Evolutionary conservation across 2,329 filamentous ascomycete genomes (phyloP), one percentile per base, ranked within the genome.

Genomic region (Cercospora sp.): DNA sequence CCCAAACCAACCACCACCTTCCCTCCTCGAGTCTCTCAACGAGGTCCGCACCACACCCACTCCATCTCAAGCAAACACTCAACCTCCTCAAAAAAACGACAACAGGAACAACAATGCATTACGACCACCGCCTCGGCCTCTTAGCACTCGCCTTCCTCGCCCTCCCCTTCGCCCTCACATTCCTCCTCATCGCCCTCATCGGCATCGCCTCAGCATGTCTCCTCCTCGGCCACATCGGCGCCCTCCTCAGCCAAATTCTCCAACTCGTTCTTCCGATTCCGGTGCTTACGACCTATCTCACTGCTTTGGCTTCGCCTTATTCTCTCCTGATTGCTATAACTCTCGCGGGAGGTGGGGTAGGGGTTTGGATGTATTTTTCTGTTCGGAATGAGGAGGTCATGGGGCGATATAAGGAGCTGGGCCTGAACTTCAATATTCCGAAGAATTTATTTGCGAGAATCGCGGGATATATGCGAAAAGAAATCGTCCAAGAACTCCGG

Each of bases 181-280:
- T 58, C 62, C 18, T 58, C 30, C 62, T 64, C 51, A 64, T 64
- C 30, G 18, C 51, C 3, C 62, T 64, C 12, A 45, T 59, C 28
- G 28, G 8, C 16, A 20, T 64, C 31, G 23, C 62, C 12, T 45
- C 62, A 6, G 12, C 28, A 3, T 59, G 12, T 12, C 30, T 64
- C 33, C 51, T 59, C 13, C 53, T 64, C 23, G 62, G 62, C 6
- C 62, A 64, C 53, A 18, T 64, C 26, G 62, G 62, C 23, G 36
- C 51, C 3, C 20, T 64, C 6, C 51, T 64, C 10, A 45, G 51
- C 31, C 30, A 16, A 3, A 28, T 59, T 3, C 33, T 64, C 1
- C 30, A 48, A 18, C 9, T 64, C 33, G 2, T 64, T 3, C 53
- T 64, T 31, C 62, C 62, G 3, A 30, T 64, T 3, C 53, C 51